Conservation (phyloP, 257 asterid species). For the Nyctanthes arbortristis region DNA sequence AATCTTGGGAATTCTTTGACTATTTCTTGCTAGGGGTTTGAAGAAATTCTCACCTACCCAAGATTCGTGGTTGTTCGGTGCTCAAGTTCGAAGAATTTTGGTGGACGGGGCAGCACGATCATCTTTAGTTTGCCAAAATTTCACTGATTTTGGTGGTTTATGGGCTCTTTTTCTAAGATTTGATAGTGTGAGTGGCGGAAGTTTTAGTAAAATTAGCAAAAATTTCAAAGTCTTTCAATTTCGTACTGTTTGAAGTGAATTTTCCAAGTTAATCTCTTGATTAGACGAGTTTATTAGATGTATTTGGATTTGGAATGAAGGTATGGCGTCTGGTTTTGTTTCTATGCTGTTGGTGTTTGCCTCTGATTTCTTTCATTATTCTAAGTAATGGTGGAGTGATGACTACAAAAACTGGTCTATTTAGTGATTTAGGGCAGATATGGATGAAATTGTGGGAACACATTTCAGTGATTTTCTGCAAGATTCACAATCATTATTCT, state of each 20-base stretch:
- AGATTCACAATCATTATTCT: slow-evolving; percentile 55
- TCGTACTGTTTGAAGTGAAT: slow-evolving; percentile 19
- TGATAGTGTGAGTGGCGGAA: no score
- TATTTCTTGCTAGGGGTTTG: neutral
- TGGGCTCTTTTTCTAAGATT: neutral
- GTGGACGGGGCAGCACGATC: no score
- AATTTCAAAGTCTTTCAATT: no score
- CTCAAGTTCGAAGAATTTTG: no score
- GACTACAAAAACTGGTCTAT: slow-evolving; percentile 57
- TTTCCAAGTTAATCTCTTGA: slow-evolving; percentile 31
- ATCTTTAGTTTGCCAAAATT: neutral
- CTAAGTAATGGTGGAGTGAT: slow-evolving; percentile 61
- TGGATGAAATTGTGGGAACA: slow-evolving; percentile 65
- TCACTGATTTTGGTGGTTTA: slow-evolving; percentile 9
- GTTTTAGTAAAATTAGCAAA: no score
- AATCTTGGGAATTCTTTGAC: neutral
- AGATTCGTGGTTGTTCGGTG: no score
- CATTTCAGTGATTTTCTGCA: slow-evolving; percentile 44
- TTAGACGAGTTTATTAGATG: slow-evolving; percentile 78
- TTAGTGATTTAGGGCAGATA: slow-evolving; percentile 54
- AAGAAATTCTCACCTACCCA: neutral
- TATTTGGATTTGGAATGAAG: slow-evolving; percentile 78
- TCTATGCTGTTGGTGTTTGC: slow-evolving; percentile 71
- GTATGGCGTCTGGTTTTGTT: slow-evolving; percentile 70
- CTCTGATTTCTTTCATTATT: slow-evolving; percentile 68